Conservation (phyloP, 1,284 basidiomycete species). For the Lignosus rhinocerotis region DNA sequence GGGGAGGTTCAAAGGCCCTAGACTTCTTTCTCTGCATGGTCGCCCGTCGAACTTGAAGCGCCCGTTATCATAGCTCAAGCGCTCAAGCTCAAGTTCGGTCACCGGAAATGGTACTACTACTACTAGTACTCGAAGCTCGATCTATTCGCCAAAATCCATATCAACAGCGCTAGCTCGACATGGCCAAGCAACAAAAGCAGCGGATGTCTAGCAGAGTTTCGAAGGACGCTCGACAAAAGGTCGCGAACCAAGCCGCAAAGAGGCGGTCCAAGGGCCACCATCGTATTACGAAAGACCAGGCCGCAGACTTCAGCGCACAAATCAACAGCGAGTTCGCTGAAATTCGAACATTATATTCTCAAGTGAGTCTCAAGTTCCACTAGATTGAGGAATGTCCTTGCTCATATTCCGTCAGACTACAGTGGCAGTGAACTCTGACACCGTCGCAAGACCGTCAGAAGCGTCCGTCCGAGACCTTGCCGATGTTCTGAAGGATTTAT, state of each 20-base stretch:
- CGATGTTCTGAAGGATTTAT: not conserved
- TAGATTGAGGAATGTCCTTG: not conserved
- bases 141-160: not conserved
- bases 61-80: too few species aligned
- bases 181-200: not conserved
- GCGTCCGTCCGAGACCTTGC: not conserved
- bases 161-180: not conserved
- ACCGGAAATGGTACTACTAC: too few species aligned
- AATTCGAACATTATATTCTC: conserved; percentile 7
- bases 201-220: not conserved
- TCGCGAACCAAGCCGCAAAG: conserved; percentile 7
- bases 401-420: not conserved
- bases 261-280: conserved; percentile 8
- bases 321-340: conserved; percentile 19
- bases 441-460: not conserved
- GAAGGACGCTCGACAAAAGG: not conserved
- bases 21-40: too few species aligned
- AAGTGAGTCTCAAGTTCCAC: not conserved
- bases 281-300: conserved; percentile 14
- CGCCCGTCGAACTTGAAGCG: too few species aligned
- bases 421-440: not conserved
- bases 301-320: conserved; percentile 10
- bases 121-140: too few species aligned
- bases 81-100: too few species aligned
- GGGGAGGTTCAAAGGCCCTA: too few species aligned